Base-by-base conservation (phyloP, 1,284 basidiomycete species). In the Cryptococcus sp. region DNA sequence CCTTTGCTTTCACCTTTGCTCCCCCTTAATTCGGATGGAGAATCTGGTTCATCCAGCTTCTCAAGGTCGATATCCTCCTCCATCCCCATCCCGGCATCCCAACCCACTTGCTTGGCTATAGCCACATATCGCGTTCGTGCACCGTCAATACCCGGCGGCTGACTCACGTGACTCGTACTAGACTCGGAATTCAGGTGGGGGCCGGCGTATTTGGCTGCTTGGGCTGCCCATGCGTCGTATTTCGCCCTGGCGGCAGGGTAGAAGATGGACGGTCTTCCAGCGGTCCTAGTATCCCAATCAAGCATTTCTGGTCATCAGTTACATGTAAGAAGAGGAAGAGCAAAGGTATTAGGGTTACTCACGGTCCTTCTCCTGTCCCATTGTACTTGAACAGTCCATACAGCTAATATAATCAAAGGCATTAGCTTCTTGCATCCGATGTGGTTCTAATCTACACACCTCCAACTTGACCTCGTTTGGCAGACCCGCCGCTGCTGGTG, bases 341-440 rank as follows among this genome's bases (percentile, higher is more conserved):
- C 23, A 15, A 46, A 38, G 8, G 23, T 53, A n/a, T 1, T 15
- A 10, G 11, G 20, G 20, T 10, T 17, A 66, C 73, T 58, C 49
- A 72, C 69, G 75, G 74, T 26, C 63, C 65, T 1, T 54, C 38
- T 0, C 44, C 53, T 0, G 67, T 81, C 7, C 85, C 89, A 23
- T 89, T 75, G 72, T 81, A 84, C 76, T 94, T 94, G 86, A 85
- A 95, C 56, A 93, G 80, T 43, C 89, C 89, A 76, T 95, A 95
- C 13, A 95, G 80, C 91, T 57, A 37, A 46, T 5, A 49, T 44
- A 7, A 34, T 4, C 8, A 34, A 34, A n/a, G n/a, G n/a, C n/a
- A n/a, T n/a, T n/a, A n/a, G n/a, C n/a, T n/a, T n/a, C n/a, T n/a
- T n/a, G n/a, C n/a, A n/a, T n/a, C n/a, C n/a, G n/a, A n/a, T n/a